Base-by-base conservation (phyloP, 139 green algal species). In the Chlamydomonas asymmetrica region DNA sequence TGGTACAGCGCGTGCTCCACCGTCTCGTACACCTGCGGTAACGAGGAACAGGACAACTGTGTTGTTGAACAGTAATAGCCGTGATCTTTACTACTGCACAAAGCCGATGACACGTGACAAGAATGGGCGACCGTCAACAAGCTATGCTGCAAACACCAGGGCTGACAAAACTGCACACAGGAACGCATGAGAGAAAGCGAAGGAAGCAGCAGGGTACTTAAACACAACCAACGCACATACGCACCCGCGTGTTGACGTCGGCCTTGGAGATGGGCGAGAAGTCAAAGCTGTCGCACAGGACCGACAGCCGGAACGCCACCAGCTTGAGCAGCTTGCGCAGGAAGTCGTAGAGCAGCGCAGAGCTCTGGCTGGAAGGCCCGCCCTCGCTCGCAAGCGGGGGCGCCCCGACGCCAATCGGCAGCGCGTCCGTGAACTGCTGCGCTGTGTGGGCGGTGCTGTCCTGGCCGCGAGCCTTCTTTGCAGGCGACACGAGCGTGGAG, bases 1-100 rank as follows among this genome's bases (percentile, higher is more conserved):
- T 89, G 38, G 62, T 90, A 92, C 50, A 97, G 57, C 25, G 87
- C 86, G 61, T 92, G 71, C 62, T 89, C 65, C 38, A 94, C 77
- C 13, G 91, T 66, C 1, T 82, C 78, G 74, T 92, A 92, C 45
- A 88, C 88, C 85, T 92, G 80, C 59, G 45, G 23, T 9, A 31
- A n/a, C 34, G 35, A 39, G n/a, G n/a, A n/a, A n/a, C n/a, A n/a
- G n/a, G n/a, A n/a, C n/a, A n/a, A n/a, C n/a, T n/a, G n/a, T n/a
- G n/a, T n/a, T n/a, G n/a, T n/a, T n/a, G n/a, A n/a, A n/a, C n/a
- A n/a, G n/a, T n/a, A n/a, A n/a, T n/a, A n/a, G n/a, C n/a, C n/a
- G n/a, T n/a, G n/a, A n/a, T n/a, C n/a, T n/a, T n/a, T n/a, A n/a
- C n/a, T n/a, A n/a, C n/a, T n/a, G n/a, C n/a, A n/a, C n/a, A n/a